Evolutionary conservation across 164 flowering plant species (phyloP), one percentile per base, ranked within the genome.

Genomic region (Santalum album): DNA sequence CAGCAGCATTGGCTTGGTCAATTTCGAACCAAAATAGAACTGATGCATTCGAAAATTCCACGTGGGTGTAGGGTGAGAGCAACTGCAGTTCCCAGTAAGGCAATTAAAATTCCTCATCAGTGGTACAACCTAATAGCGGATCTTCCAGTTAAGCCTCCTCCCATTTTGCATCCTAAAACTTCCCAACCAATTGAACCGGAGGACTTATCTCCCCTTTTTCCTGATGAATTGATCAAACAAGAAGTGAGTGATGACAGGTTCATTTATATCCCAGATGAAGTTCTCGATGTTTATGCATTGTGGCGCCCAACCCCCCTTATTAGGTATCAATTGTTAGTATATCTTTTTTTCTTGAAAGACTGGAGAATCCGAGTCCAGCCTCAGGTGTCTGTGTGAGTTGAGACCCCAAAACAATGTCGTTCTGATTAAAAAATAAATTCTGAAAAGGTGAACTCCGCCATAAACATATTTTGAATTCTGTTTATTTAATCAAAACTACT

Each of bases 241-340:
- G 98, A 92, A 60, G 74, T 69, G 2, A 81, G 67, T 61, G 63
- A 24, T 36, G 95, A 86, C 1, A 69, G 77, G 62, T 92, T 73
- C 70, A 78, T 88, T 32, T 76, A 83, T 25, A 86, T 88, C 48
- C 98, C 95, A n/a, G 89, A 78, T 26, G 95, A 88, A 64, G 89
- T 92, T 60, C 54, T 75, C 34, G 96, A 92, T 36, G 71, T 92
- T 35, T 92, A 92, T 61, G 49, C 51, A 57, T 94, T 92, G 18
- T 92, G 98, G 98, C 90, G 98, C 14, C 98, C 98, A 27, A 88
- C 96, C 0, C 98, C 98, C 45, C 59, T 88, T 20, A 87, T 91
- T 74, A 86, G 98, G 96, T 88, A 48, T n/a, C n/a, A n/a, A n/a
- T n/a, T n/a, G n/a, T n/a, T n/a, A n/a, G n/a, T n/a, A n/a, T n/a